Base-by-base conservation (phyloP, 768 basidiomycete species). In the Pleurotus giganteus region DNA sequence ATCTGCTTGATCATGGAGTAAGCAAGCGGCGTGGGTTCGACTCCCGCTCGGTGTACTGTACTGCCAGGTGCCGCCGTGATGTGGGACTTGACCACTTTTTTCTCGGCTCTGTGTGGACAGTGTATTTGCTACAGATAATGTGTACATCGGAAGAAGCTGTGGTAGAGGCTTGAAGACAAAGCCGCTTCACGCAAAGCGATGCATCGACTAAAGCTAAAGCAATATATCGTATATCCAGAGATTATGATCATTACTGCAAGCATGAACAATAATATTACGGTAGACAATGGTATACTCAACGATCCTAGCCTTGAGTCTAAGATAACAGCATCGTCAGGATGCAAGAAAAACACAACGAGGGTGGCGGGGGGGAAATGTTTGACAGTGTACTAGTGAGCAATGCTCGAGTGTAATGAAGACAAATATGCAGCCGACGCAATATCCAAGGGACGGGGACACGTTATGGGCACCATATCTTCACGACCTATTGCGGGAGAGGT, bases 201-300 rank as follows among this genome's bases (percentile, higher is more conserved):
- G n/a, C n/a, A n/a, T n/a, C n/a, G n/a, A n/a, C n/a, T n/a, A n/a
- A n/a, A n/a, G n/a, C n/a, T n/a, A n/a, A n/a, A n/a, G n/a, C n/a
- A n/a, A n/a, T n/a, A n/a, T n/a, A n/a, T n/a, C n/a, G n/a, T 32
- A 32, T 32, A 32, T 47, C 28, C 12, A 9, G 28, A 31, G 29
- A 51, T 51, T 51, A 51, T 51, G 31, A 51, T 36, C 24, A 51
- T 51, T 51, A 51, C 15, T n/a, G 13, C 13, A 51, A 36, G 34
- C 49, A 51, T 24, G 49, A 37, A 36, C 49, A 51, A 51, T 51
- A 51, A 51, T 26, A 51, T 51, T 51, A 51, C 31, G 11, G 49
- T 36, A 17, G 49, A 51, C 32, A 37, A 36, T 32, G 24, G 9
- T 23, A 28, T 45, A 45, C 12, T 27, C 26, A 13, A 24, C 26